These are phyloP conservation scores for Rhizopus microsporus DNA, from an alignment of 371 early-diverging fungal species.

Conservation along the genomic window DNA sequence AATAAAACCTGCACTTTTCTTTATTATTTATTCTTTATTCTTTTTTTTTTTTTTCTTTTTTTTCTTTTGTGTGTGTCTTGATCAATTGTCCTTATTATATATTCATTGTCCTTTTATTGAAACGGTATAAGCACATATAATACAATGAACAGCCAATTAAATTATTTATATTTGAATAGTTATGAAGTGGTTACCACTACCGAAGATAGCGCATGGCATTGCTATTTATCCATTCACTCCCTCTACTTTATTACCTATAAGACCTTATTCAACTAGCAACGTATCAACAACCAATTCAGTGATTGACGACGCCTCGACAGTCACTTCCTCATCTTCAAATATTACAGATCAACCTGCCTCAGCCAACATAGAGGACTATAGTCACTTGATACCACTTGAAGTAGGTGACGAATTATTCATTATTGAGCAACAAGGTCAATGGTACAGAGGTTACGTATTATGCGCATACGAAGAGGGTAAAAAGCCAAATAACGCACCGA, in stretches of 20 bases:
- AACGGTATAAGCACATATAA: neutral
- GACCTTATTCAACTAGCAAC: conserved; percentile 25
- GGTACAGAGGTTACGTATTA: conserved; percentile 72
- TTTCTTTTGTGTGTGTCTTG: neutral
- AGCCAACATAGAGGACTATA: conserved; percentile 36
- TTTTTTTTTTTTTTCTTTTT: conserved; percentile 9
- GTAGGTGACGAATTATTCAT: conserved; percentile 61
- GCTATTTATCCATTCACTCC: conserved; percentile 58
- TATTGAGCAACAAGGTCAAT: conserved; percentile 56
- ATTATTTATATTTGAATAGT: neutral
- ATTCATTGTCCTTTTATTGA: neutral
- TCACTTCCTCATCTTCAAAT: conserved; percentile 30
- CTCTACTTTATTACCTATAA: conserved; percentile 22
- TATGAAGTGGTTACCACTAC: conserved; percentile 57
- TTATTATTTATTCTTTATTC: conserved; percentile 7
- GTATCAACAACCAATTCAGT: conserved; percentile 3
- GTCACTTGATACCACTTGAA: conserved; percentile 46
- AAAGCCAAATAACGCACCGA: conserved; percentile 47
- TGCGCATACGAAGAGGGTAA: conserved; percentile 43
- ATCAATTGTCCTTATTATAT: conserved; percentile 4
- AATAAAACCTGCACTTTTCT: conserved; percentile 8
- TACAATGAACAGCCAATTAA: neutral
- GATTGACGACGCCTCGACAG: conserved; percentile 30
- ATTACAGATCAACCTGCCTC: conserved; percentile 21
- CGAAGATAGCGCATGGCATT: conserved; percentile 54